These are phyloP conservation scores for Uromyces viciae-fabae DNA, from an alignment of 1,284 basidiomycete genomes.

Conservation along the genomic window DNA sequence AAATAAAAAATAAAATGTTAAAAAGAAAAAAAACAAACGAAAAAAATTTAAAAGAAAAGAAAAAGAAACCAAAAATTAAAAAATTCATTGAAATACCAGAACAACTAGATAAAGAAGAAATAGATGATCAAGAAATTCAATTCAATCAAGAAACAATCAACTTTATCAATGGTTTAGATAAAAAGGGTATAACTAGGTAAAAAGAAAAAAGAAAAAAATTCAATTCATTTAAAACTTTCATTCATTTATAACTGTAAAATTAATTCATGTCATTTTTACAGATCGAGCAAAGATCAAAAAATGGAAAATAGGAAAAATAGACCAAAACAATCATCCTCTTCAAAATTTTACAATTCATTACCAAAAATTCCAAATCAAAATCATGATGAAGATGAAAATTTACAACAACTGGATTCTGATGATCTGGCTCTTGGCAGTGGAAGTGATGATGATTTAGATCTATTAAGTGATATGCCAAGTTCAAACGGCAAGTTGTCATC, in stretches of 20 bases:
- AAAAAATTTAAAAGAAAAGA: no score
- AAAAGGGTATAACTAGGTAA: constrained; percentile 42
- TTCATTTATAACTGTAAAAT: not conserved
- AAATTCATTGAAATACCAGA: no score
- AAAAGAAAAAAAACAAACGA: no score
- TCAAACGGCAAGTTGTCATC: constrained; percentile 9
- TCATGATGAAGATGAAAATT: constrained; percentile 27
- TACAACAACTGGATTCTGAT: constrained; percentile 39
- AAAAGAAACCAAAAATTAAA: no score
- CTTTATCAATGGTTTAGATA: constrained; percentile 39
- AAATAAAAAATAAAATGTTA: no score
- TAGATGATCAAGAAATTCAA: constrained; percentile 32
- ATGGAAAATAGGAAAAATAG: constrained; percentile 37
- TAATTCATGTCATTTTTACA: not conserved
- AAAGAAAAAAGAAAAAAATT: not conserved
- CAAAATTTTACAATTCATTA: constrained; percentile 32
- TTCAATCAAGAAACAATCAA: constrained; percentile 1
- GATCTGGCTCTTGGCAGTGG: constrained; percentile 37
- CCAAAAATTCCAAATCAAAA: constrained; percentile 24
- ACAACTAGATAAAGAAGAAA: not conserved
- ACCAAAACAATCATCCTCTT: constrained; percentile 15
- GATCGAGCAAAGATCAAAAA: constrained; percentile 29
- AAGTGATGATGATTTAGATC: constrained; percentile 34
- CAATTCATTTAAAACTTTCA: not conserved
- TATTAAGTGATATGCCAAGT: constrained; percentile 43